Evolutionary conservation across 768 basidiomycete genomes (phyloP).

Genomic region (Termitomyces sp.): DNA sequence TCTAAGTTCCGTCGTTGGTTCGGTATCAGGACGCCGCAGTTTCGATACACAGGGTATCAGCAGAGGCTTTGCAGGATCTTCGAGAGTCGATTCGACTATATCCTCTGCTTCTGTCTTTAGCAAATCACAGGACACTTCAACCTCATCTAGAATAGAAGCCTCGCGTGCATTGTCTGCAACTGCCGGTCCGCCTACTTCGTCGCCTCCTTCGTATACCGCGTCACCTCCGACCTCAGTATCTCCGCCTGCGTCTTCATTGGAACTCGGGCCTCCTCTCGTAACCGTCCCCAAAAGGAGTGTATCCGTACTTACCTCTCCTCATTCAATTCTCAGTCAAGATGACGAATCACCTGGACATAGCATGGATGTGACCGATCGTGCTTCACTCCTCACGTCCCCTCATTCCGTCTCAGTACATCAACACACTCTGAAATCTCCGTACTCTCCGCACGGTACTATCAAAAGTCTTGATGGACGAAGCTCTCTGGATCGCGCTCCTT

Average conservation of each 20-base stretch:
- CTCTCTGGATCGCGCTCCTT: conserved; percentile 5
- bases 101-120: neutral
- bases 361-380: conserved; percentile 3
- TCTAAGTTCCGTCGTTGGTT: neutral
- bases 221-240: neutral
- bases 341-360: conserved; percentile 4
- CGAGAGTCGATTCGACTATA: conserved; percentile 4
- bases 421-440: conserved; percentile 30
- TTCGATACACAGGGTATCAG: conserved; percentile 9
- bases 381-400: conserved; percentile 29
- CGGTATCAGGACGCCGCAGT: conserved; percentile 1
- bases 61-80: conserved; percentile 4
- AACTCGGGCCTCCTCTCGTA: conserved; percentile 1
- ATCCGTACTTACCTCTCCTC: conserved; percentile 30
- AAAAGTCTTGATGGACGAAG: conserved; percentile 11
- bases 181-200: neutral
- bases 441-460: conserved; percentile 22
- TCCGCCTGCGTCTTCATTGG: neutral
- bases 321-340: conserved; percentile 16
- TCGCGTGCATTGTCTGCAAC: neutral
- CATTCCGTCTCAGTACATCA: conserved; percentile 16
- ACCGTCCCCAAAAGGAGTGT: conserved; percentile 2
- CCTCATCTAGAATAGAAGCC: conserved; percentile 5
- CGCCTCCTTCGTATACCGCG: neutral
- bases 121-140: conserved; percentile 4